These are phyloP conservation scores for Orychophragmus violaceus DNA, from an alignment of 345 rosid genomes.

Conservation along the genomic window DNA sequence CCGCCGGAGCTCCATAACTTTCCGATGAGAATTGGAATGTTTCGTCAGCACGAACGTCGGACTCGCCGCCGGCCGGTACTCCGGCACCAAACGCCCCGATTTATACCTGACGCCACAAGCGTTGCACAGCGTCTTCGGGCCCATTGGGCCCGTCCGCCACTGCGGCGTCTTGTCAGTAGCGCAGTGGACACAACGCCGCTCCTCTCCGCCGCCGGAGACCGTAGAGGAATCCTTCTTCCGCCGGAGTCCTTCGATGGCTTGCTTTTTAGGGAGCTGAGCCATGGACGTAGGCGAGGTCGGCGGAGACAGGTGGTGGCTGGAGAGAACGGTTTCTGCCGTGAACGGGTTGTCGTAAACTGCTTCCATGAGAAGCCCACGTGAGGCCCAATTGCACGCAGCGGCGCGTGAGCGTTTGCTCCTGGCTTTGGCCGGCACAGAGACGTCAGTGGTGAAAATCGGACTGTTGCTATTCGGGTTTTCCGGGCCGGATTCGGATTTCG, in stretches of 20 bases:
- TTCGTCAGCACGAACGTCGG: constrained; percentile 31
- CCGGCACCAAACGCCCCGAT: constrained; percentile 33
- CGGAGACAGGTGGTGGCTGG: constrained; percentile 27
- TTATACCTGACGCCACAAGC: constrained; percentile 56
- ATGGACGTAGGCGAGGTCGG: constrained; percentile 17
- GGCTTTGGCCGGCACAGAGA: constrained; percentile 84
- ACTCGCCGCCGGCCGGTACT: constrained; percentile 34
- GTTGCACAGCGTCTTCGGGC: constrained; percentile 57
- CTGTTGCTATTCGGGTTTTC: constrained; percentile 14
- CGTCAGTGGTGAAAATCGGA: constrained; percentile 39
- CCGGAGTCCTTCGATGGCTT: neutral
- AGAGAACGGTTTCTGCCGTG: constrained; percentile 58
- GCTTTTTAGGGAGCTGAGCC: constrained; percentile 11
- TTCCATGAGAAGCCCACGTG: constrained; percentile 56
- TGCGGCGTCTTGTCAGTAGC: constrained; percentile 34
- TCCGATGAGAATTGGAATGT: constrained; percentile 36
- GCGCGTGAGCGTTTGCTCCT: constrained; percentile 93
- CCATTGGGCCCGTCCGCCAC: constrained; percentile 37
- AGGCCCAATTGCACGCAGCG: constrained; percentile 77
- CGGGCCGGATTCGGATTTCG: constrained; percentile 36
- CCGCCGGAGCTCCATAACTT: constrained; percentile 35
- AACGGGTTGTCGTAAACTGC: constrained; percentile 58
- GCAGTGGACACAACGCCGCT: constrained; percentile 30
- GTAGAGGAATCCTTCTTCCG: constrained; percentile 33
- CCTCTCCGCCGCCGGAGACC: constrained; percentile 34